Evolutionary conservation across 2,329 filamentous ascomycete genomes (phyloP).

Genomic region (Thyridium curvatum): DNA sequence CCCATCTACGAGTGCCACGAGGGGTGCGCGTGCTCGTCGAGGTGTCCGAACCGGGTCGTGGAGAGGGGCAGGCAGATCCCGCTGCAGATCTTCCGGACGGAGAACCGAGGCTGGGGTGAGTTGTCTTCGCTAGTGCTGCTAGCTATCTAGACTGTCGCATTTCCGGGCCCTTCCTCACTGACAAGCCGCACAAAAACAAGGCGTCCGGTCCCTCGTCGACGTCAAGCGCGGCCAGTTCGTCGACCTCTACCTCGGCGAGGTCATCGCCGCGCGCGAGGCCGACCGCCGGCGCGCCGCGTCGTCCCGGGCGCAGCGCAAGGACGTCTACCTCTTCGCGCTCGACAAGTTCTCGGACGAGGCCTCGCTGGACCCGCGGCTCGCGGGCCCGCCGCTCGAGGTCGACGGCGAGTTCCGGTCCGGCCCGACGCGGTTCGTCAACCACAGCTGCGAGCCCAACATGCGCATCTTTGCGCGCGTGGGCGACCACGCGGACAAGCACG

Average conservation of each 20-base stretch:
- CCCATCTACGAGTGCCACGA: slow-evolving; percentile 79
- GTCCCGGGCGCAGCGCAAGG: slow-evolving; percentile 54
- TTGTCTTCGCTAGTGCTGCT: slow-evolving; percentile 2
- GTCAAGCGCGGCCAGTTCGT: slow-evolving; percentile 72
- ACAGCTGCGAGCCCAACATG: slow-evolving; percentile 74
- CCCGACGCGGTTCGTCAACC: slow-evolving; percentile 79
- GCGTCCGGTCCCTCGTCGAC: slow-evolving; percentile 57
- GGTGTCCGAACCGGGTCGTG: slow-evolving; percentile 71
- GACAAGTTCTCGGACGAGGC: slow-evolving; percentile 67
- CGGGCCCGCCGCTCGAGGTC: slow-evolving; percentile 51
- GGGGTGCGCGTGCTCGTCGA: slow-evolving; percentile 56
- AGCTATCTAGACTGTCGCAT: slow-evolving; percentile 1
- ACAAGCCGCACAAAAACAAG: slow-evolving; percentile 22
- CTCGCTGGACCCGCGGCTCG: slow-evolving; percentile 49
- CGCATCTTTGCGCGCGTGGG: slow-evolving; percentile 74
- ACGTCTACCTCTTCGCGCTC: slow-evolving; percentile 72
- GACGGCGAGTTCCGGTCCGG: slow-evolving; percentile 74
- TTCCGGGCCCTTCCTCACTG: neutral
- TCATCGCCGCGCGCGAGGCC: slow-evolving; percentile 60
- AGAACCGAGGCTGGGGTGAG: slow-evolving; percentile 68
- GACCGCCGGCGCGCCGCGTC: slow-evolving; percentile 54
- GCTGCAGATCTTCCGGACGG: slow-evolving; percentile 71
- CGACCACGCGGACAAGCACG: slow-evolving; percentile 65
- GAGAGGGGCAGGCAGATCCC: slow-evolving; percentile 65
- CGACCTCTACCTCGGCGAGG: slow-evolving; percentile 70